Percentiles rank a stretch among this genome's conserved stretches.
Conservation (phyloP, 331 rosid genomes). For the Quercus phellos region DNA sequence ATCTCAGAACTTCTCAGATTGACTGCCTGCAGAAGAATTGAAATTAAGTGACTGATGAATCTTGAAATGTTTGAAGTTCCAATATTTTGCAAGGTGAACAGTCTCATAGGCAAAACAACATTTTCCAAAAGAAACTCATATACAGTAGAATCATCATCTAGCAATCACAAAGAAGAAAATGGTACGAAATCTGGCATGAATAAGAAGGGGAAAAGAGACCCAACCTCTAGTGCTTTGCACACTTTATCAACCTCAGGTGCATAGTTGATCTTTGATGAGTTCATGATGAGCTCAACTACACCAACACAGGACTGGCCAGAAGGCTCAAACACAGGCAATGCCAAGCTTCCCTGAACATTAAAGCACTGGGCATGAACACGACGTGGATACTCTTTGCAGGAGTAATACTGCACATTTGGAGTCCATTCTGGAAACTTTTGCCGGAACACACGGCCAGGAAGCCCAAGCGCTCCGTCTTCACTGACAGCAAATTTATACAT, state of each 20-base stretch:
- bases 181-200: neutral
- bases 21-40: slow-evolving; percentile 70
- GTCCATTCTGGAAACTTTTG: slow-evolving; percentile 90
- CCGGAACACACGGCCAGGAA: slow-evolving; percentile 85
- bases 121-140: neutral
- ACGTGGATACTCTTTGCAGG: slow-evolving; percentile 81
- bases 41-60: slow-evolving; percentile 27
- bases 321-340: slow-evolving; percentile 92
- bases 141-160: neutral
- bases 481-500: slow-evolving; percentile 65
- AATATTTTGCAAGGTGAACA: slow-evolving; percentile 8
- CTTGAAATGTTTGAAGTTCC: slow-evolving; percentile 6
- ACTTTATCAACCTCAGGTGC: slow-evolving; percentile 90
- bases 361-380: slow-evolving; percentile 75
- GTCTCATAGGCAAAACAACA: neutral
- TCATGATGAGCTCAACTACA: slow-evolving; percentile 91
- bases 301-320: slow-evolving; percentile 75
- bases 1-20: slow-evolving; percentile 79
- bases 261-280: slow-evolving; percentile 73
- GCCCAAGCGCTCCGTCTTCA: slow-evolving; percentile 68
- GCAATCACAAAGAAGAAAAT: slow-evolving; percentile 10
- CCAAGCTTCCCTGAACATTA: slow-evolving; percentile 89
- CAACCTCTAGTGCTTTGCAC: slow-evolving; percentile 96
- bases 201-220: slow-evolving; percentile 23
- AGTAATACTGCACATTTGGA: slow-evolving; percentile 88